A percentile compares a stretch with the other conserved stretches of the same genome.
These are phyloP conservation scores for Fusarium sp. DNA, from an alignment of 2,329 filamentous ascomycete genomes.

Conservation along the genomic window DNA sequence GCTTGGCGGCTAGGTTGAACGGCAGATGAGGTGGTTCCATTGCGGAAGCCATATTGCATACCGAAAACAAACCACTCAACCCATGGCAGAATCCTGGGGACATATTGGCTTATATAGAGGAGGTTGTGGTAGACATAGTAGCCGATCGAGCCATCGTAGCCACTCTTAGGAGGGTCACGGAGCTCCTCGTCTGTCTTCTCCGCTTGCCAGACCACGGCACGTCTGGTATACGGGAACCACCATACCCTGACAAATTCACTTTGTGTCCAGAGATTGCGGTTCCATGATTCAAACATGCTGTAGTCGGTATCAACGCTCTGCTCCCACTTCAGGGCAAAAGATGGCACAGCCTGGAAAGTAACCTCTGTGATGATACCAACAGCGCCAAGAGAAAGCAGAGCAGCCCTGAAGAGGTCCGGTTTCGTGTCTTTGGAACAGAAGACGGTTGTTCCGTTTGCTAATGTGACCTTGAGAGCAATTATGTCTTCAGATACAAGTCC, in stretches of 20 bases:
- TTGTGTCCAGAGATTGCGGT: slow-evolving; percentile 80
- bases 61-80: slow-evolving; percentile 98
- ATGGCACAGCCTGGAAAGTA: slow-evolving; percentile 82
- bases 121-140: slow-evolving; percentile 94
- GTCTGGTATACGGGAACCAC: slow-evolving; percentile 95
- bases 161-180: slow-evolving; percentile 72
- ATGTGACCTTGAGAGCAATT: slow-evolving; percentile 79
- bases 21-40: slow-evolving; percentile 76
- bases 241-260: slow-evolving; percentile 93
- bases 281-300: slow-evolving; percentile 79
- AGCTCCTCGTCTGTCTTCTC: slow-evolving; percentile 76
- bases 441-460: slow-evolving; percentile 82
- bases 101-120: slow-evolving; percentile 81
- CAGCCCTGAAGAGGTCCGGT: slow-evolving; percentile 86
- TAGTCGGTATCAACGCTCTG: slow-evolving; percentile 81
- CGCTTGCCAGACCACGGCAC: slow-evolving; percentile 92
- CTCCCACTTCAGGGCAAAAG: slow-evolving; percentile 87
- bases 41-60: slow-evolving; percentile 93
- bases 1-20: slow-evolving; percentile 85
- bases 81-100: slow-evolving; percentile 85
- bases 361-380: slow-evolving; percentile 92
- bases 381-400: slow-evolving; percentile 87
- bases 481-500: slow-evolving; percentile 87
- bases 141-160: slow-evolving; percentile 85
- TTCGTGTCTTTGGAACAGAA: slow-evolving; percentile 78